A percentile compares a stretch with the other conserved stretches of the same genome.
Evolutionary conservation across 2,329 filamentous ascomycete genomes (phyloP).

Genomic region (Sclerotinia spermophila): DNA sequence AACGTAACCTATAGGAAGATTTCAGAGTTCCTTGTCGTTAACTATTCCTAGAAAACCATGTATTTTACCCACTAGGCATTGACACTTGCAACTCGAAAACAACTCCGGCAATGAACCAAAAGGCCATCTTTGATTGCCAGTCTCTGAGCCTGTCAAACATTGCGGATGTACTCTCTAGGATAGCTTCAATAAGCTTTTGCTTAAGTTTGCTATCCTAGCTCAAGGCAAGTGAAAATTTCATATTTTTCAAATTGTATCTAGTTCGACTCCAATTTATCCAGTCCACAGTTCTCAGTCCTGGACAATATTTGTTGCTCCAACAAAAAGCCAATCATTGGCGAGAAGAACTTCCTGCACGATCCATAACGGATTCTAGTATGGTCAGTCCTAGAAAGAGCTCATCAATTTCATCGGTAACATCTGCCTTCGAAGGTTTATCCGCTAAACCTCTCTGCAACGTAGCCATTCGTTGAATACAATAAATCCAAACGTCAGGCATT

Average conservation of each 20-base stretch:
- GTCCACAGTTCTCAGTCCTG: neutral
- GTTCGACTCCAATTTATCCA: neutral
- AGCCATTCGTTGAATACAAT: neutral
- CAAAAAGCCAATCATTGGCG: neutral
- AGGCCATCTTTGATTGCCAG: neutral
- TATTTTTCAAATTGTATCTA: neutral
- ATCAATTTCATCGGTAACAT: neutral
- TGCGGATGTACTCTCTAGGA: neutral
- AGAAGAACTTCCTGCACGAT: neutral
- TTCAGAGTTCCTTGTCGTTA: neutral
- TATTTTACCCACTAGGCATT: neutral
- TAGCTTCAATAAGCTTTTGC: neutral
- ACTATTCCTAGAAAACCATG: neutral
- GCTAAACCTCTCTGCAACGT: neutral
- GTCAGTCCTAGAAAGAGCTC: neutral
- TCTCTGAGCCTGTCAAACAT: neutral
- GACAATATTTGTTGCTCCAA: neutral
- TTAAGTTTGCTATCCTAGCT: neutral
- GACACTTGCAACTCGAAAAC: neutral
- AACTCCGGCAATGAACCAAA: neutral
- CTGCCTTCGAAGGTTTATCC: accelerated
- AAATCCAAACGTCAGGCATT: neutral
- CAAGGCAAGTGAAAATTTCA: neutral
- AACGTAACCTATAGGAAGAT: neutral
- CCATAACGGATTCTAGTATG: neutral